Conservation (phyloP, 306 rosid genomes). For the Ziziphus jujuba region DNA sequence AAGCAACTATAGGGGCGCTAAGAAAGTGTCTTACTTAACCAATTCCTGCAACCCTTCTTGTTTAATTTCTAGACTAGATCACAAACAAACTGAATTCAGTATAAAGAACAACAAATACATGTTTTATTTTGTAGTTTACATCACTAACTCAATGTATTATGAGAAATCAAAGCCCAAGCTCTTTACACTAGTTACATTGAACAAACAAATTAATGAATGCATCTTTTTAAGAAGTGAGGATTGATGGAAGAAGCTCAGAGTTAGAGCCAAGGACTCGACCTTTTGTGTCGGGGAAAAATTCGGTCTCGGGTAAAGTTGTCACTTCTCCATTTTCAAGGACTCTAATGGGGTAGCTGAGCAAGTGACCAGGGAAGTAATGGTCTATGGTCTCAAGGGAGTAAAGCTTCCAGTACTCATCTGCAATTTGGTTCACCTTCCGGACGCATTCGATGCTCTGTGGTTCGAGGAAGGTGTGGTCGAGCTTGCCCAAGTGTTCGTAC, state of each 20-base stretch:
- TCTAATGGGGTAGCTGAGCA: slow-evolving; percentile 44
- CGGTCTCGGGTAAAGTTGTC: slow-evolving; percentile 22
- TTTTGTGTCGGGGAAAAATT: slow-evolving; percentile 45
- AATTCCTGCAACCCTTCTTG: too few relatives aligned
- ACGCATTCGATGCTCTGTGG: slow-evolving; percentile 45
- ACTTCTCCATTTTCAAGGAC: slow-evolving; percentile 38
- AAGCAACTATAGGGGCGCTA: too few relatives aligned
- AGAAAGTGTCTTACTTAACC: too few relatives aligned
- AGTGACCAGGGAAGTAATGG: slow-evolving; percentile 44
- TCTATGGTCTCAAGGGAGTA: slow-evolving; percentile 27
- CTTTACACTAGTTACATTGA: too few relatives aligned
- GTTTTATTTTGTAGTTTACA: too few relatives aligned
- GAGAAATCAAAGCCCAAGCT: too few relatives aligned
- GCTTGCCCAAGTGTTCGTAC: slow-evolving; percentile 49
- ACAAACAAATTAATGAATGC: too few relatives aligned
- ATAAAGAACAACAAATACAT: too few relatives aligned
- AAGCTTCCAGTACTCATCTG: slow-evolving; percentile 33
- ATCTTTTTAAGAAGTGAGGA: slow-evolving; percentile 42
- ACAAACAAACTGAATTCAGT: too few relatives aligned
- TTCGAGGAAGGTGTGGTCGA: slow-evolving; percentile 32
- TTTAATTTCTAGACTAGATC: too few relatives aligned
- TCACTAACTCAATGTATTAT: too few relatives aligned
- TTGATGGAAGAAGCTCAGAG: slow-evolving; percentile 43
- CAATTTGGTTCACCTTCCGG: slow-evolving; percentile 37
- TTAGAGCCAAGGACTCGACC: slow-evolving; percentile 43